These are phyloP conservation scores for Epichloe sylvatica DNA, from an alignment of 2,329 filamentous ascomycete species.

Conservation along the genomic window DNA sequence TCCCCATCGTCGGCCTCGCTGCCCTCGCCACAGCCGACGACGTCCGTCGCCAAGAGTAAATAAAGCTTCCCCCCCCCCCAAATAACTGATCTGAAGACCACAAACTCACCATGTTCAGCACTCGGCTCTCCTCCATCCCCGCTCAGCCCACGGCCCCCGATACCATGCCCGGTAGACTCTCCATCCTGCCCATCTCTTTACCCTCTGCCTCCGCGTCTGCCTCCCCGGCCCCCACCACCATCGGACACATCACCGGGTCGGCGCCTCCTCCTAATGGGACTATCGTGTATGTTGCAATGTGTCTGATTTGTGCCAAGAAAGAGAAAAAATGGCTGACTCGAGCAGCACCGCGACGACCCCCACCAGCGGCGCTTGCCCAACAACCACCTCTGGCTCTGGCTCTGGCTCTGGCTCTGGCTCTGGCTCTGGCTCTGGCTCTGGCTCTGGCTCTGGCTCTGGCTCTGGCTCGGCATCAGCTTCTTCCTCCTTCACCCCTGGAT, in stretches of 20 bases:
- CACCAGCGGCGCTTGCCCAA: background rate
- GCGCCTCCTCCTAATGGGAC: background rate
- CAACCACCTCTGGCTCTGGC: background rate
- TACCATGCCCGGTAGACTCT: background rate
- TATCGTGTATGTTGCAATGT: background rate
- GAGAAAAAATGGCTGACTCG: background rate
- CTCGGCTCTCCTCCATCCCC: slow-evolving; percentile 5
- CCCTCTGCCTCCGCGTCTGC: background rate
- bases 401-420: too few species aligned
- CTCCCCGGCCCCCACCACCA: background rate
- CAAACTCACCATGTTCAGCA: background rate
- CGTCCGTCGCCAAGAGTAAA: slow-evolving; percentile 2
- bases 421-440: background rate
- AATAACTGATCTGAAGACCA: too few species aligned
- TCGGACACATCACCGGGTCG: slow-evolving; percentile 1
- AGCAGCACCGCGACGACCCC: background rate
- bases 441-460: too few species aligned
- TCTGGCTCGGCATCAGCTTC: background rate
- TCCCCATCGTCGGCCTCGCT: slow-evolving; percentile 5
- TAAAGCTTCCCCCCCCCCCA: background rate
- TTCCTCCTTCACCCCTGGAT: background rate
- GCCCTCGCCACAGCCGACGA: slow-evolving; percentile 3
- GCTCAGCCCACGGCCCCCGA: slow-evolving; percentile 1
- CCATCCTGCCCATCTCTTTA: slow-evolving; percentile 3
- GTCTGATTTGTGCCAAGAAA: background rate